Base-by-base conservation (phyloP, 805 yeast species). In the Brettanomyces bruxellensis region DNA sequence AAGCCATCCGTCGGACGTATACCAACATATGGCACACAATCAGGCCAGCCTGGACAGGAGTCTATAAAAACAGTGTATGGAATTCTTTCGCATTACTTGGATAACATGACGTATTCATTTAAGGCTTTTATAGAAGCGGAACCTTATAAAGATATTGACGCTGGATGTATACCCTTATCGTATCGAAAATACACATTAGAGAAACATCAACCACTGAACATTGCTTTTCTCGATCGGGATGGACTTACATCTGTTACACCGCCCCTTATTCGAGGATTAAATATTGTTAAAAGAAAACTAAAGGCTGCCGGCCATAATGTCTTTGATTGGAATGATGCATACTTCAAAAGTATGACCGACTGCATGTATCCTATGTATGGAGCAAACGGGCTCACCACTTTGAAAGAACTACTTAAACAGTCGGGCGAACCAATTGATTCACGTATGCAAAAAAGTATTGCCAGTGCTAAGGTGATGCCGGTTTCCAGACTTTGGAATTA, bases 41-140 rank as follows among this genome's bases (percentile, higher is more conserved):
- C 51, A 3, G 49, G 49, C 11, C 50, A 49, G 30, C 49, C 49
- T 58, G 67, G 76, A 54, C 66, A 67, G 55, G 73, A 72, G 47
- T 50, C 65, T 3, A 64, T 74, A 18, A 61, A 63, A 37, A 61
- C 73, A 14, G 72, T 73, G 12, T 66, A 68, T 49, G 47, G 47
- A 18, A 36, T 41, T 5, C 3, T 45, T 59, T 68, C 78, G 9
- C 64, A 70, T 45, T 58, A 70, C 4, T 61, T 76, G 34, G 73
- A 68, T 5, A 79, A 75, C 55, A 58, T 76, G 45, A 73, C 72
- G 13, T 66, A 71, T 37, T 69, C 73, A 63, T 71, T 75, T 71
- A 68, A 69, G 47, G 48, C 51, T 22, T 46, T 55, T 41, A 23
- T 47, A 9, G 41, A 47, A 34, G 37, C 53, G 11, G 59, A 57